Evolutionary conservation across 2,329 filamentous ascomycete species (phyloP), one percentile per base, ranked within the genome.

Genomic region (Waltergamsia citrina): DNA sequence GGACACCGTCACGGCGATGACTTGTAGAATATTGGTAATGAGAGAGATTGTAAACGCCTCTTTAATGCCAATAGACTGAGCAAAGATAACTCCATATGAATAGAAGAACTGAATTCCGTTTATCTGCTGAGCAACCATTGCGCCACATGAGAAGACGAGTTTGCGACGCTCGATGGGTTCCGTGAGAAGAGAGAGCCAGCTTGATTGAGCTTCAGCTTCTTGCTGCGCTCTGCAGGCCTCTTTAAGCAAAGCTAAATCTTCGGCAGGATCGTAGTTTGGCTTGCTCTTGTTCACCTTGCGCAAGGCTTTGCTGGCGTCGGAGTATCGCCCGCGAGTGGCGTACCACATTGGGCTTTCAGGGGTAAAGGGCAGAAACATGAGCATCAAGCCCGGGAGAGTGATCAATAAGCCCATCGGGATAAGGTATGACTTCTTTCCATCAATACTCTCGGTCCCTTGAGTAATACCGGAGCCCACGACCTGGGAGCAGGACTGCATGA

Each of bases 121-220:
- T 40, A 64, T 60, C 46, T 64, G 60, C 35, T 63, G 59, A 1
- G 57, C 53, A 29, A 57, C 47, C 49, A 63, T 52, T 28, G 54
- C 58, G 18, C 60, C 60, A 24, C 47, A 51, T 6, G 56, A 52
- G 38, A 52, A 64, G 23, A 63, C 44, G 16, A 63, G 42, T 41
- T 65, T 65, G 8, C 58, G 51, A 11, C 61, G 50, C 42, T 64
- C 60, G 27, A 63, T 49, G 1, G 60, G 61, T 29, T 65, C 57
- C 2, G 36, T 46, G 36, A 65, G 5, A 3, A 64, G 46, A 1
- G 49, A 47, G 4, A 33, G 21, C 62, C 60, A 65, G 22, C 47
- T 51, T 1, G 57, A 59, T 30, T 51, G 41, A 4, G 40, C 40
- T 2, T 43, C 40, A 19, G 46, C 36, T 14, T 46, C 38, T 8